Conservation (phyloP, 352 stramenopile genomes). For the Discostella stelligera region DNA sequence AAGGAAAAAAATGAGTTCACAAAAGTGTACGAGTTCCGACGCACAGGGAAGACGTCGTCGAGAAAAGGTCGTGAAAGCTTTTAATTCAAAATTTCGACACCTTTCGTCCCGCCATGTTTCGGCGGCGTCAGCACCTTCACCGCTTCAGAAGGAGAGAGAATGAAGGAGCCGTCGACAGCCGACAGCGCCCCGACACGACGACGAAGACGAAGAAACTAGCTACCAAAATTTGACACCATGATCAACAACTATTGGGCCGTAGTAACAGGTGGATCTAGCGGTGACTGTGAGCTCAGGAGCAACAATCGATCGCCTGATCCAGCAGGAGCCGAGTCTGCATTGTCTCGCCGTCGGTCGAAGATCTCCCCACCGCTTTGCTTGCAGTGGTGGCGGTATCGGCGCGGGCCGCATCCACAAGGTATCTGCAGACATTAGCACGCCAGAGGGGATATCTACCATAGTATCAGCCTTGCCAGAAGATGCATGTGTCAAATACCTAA, state of each 20-base stretch:
- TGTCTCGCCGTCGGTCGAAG: constrained; percentile 37
- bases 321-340: constrained; percentile 27
- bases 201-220: too few relatives aligned
- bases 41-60: too few relatives aligned
- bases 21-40: not conserved
- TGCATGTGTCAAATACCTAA: constrained; percentile 45
- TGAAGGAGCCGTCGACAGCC: too few relatives aligned
- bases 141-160: too few relatives aligned
- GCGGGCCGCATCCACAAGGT: constrained; percentile 22
- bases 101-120: not conserved
- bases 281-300: constrained; percentile 40
- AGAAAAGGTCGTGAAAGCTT: too few relatives aligned
- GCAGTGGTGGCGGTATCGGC: not conserved
- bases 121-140: too few relatives aligned
- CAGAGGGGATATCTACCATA: constrained; percentile 37
- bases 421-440: constrained; percentile 39
- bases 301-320: constrained; percentile 25
- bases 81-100: not conserved
- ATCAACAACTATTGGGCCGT: constrained; percentile 30
- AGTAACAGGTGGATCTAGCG: constrained; percentile 39
- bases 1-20: not conserved
- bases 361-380: constrained; percentile 12
- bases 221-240: not conserved
- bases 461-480: constrained; percentile 24
- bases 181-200: too few relatives aligned